Base-by-base conservation (phyloP, 2,329 filamentous ascomycete species). In the Fusarium nodosum region DNA sequence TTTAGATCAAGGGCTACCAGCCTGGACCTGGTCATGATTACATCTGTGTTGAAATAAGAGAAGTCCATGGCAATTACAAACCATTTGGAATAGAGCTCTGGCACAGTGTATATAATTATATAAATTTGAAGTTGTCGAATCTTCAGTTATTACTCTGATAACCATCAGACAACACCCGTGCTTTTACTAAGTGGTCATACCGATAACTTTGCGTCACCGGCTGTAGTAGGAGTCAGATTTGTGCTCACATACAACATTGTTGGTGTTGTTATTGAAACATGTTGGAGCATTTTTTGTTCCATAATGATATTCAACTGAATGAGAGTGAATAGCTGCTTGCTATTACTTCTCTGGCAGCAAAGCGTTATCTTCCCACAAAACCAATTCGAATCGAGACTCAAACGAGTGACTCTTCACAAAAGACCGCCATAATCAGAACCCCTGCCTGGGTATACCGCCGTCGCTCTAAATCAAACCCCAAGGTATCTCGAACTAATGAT, bases 401-500 rank as follows among this genome's bases (percentile, higher is more conserved):
- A 69, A 62, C 26, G 51, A 68, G 51, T 51, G 66, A 54, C 61
- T 42, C 22, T 34, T 36, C 39, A 53, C 38, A 53, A 53, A 63
- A 47, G 18, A 38, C 56, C n/a, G 10, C 46, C 28, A 31, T 38
- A 61, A 56, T 26, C 45, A 65, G n/a, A 53, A 50, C 50, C 7
- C 22, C 38, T 34, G 16, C 38, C 39, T 8, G 24, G 30, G 13
- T 42, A 46, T 31, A 47, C 44, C 13, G 24, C 45, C 16, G 45
- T 36, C 20, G 13, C 31, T 36, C 44, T 33, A 58, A 69, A 48
- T 30, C 38, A 59, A 64, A 60, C 31, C 15, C 20, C 50, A 67
- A 67, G 67, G 55, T 65, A 71, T 70, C 59, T 71, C 59, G 39
- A 64, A 55, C 42, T 30, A 64, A 42, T 30, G 47, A 63, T 48